Base-by-base conservation (phyloP, 73 alveolate species). In the Uronychia setigera region DNA sequence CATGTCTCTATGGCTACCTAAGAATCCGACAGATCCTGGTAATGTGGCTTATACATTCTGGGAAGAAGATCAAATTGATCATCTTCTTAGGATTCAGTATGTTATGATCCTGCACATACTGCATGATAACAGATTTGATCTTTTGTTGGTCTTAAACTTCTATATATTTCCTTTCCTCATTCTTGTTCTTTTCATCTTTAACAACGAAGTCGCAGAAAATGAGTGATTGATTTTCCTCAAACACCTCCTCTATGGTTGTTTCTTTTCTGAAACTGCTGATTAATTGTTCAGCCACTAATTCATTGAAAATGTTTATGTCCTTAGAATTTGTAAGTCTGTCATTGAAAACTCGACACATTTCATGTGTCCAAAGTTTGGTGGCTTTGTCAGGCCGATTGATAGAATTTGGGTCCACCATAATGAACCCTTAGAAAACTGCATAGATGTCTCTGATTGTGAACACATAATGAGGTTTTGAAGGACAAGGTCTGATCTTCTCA, bases 1-100 rank as follows among this genome's bases (percentile, higher is more conserved):
- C 97, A 90, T 98, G 94, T 31, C 99, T 99, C 88, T 99, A 94
- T 25, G 99, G 99, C 85, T 97, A 96, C 80, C 99, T 95, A 74
- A 99, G 87, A 29, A 98, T 96, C 81, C 99, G 94, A 35, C 99
- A 95, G 29, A 98, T 98, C 87, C 99, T 87, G 33, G 96, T 91
- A 83, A 98, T 91, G 92, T 97, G 99, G 75, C 96, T 94, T n/a
- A 97, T 92, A 33, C 98, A 97, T 88, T 98, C 99, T 82, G 97
- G 97, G 96, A 99, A 99, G 89, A 99, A 95, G 58, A 99, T 99
- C 33, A 99, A 88, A 78, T 96, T 97, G 93, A 98, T 93, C 92
- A 98, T 92, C 93, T 97, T 98, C 9, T 97, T 93, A 60, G 95
- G 92, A 26, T 96, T 88, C 32, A 96, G 97, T 67, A 96, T 91